These are phyloP conservation scores for Niebla homalea DNA, from an alignment of 495 filamentous ascomycete genomes.

Conservation along the genomic window DNA sequence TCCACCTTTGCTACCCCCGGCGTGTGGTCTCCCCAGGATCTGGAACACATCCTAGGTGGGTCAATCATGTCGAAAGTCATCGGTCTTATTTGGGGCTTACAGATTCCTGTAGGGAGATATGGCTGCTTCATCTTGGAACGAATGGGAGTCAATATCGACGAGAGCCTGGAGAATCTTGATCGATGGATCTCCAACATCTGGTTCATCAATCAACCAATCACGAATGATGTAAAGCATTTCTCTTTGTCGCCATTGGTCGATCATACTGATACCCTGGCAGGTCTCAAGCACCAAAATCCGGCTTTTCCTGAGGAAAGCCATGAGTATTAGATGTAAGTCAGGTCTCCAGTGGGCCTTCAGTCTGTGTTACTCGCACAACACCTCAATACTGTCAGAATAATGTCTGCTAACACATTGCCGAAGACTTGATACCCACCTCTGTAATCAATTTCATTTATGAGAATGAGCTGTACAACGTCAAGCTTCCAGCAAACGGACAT, in stretches of 20 bases:
- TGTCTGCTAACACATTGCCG: slow-evolving; percentile 14
- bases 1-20: slow-evolving; percentile 3
- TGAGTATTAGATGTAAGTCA: slow-evolving; percentile 34
- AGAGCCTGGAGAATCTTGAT: slow-evolving; percentile 4
- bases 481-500: not conserved
- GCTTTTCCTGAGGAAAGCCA: slow-evolving; percentile 49
- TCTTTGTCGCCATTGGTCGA: not conserved
- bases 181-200: slow-evolving; percentile 7
- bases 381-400: not conserved
- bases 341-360: not conserved
- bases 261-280: not conserved
- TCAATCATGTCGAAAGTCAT: not conserved
- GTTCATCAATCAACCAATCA: slow-evolving; percentile 10
- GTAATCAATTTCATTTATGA: slow-evolving; percentile 6
- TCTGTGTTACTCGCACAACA: not conserved
- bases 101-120: slow-evolving; percentile 14
- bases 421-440: slow-evolving; percentile 16
- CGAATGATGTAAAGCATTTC: slow-evolving; percentile 7
- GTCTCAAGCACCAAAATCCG: slow-evolving; percentile 48
- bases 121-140: slow-evolving; percentile 13
- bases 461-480: slow-evolving; percentile 3
- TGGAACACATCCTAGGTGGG: slow-evolving; percentile 12
- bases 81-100: not conserved
- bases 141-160: slow-evolving; percentile 8
- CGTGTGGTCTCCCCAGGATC: slow-evolving; percentile 11